Conservation (phyloP, 2,329 filamentous ascomycete genomes). For the Sporothrix inflata region DNA sequence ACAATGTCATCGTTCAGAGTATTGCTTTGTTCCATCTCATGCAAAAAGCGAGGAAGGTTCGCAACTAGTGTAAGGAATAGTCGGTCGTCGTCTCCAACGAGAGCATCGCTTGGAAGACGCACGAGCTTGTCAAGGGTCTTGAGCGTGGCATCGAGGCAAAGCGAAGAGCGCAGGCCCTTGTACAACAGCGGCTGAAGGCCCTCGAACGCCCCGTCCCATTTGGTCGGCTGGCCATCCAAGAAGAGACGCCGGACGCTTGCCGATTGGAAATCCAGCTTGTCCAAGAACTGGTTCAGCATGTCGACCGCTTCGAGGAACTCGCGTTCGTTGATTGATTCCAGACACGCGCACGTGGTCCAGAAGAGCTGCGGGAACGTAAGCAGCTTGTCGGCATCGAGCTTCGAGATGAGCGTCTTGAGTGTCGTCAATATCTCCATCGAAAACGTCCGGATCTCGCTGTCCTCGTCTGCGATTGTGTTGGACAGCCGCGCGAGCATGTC, state of each 20-base stretch:
- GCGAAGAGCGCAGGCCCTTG: conserved; percentile 86
- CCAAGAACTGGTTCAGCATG: conserved; percentile 86
- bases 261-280: conserved; percentile 79
- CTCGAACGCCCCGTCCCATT: conserved; percentile 88
- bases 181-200: conserved; percentile 85
- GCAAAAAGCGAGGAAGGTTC: conserved; percentile 85
- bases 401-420: conserved; percentile 85
- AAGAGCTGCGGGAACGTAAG: conserved; percentile 93
- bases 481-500: conserved; percentile 95
- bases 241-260: conserved; percentile 70
- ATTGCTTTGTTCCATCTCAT: conserved; percentile 68
- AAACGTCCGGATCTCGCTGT: conserved; percentile 92
- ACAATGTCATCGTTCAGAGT: conserved; percentile 58
- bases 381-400: conserved; percentile 77
- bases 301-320: conserved; percentile 90
- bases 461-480: conserved; percentile 95
- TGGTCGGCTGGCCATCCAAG: conserved; percentile 75
- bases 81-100: conserved; percentile 81
- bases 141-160: conserved; percentile 78
- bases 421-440: conserved; percentile 98
- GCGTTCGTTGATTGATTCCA: conserved; percentile 94
- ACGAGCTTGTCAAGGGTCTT: conserved; percentile 78
- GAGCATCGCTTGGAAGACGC: conserved; percentile 73
- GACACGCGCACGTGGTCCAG: conserved; percentile 95
- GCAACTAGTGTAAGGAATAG: conserved; percentile 85